phyloP scores from a whole-genome alignment of 495 filamentous ascomycete species.

The Aspergillus carlsbadensis region DNA sequence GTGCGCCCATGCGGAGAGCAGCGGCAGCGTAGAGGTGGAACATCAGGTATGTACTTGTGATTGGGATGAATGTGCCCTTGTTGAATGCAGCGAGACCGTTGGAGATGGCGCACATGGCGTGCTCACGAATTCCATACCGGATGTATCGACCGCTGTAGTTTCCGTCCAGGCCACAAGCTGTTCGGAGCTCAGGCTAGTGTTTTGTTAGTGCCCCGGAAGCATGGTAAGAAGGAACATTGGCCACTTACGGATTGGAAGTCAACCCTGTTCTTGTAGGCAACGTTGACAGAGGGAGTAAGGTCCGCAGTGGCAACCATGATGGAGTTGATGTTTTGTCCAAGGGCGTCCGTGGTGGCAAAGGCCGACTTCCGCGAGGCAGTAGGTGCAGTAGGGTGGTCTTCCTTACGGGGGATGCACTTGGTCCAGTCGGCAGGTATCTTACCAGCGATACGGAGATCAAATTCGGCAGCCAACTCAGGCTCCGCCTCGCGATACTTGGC shows the following conservation, averaged over 20 bases:
- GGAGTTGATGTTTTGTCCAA: conserved; percentile 44
- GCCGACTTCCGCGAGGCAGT: conserved; percentile 50
- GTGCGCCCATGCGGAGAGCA: conserved; percentile 57
- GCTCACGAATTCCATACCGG: conserved; percentile 51
- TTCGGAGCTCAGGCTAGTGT: conserved; percentile 40
- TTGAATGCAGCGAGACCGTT: conserved; percentile 58
- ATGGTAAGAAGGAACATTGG: not conserved
- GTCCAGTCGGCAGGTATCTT: conserved; percentile 44
- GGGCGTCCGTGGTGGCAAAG: conserved; percentile 47
- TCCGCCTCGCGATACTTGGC: conserved; percentile 36
- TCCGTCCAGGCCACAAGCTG: conserved; percentile 44
- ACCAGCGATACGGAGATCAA: conserved; percentile 44
- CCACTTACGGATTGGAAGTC: conserved; percentile 51
- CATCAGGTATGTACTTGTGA: conserved; percentile 57
- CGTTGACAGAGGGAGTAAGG: conserved; percentile 55
- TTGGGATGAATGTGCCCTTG: conserved; percentile 36
- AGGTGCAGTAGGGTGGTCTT: conserved; percentile 38
- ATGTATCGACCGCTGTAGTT: conserved; percentile 52
- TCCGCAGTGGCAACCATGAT: conserved; percentile 61
- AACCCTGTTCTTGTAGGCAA: conserved; percentile 49
- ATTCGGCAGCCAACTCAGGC: conserved; percentile 47
- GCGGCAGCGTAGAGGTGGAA: conserved; percentile 61
- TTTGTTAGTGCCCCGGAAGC: not conserved
- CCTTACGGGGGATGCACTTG: conserved; percentile 38
- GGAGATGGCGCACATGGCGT: conserved; percentile 52